Percentiles rank a stretch among this genome's conserved stretches.
These are phyloP conservation scores for Paraphysoderma sedebokerense DNA, from an alignment of 371 early-diverging fungal species.

Conservation along the genomic window DNA sequence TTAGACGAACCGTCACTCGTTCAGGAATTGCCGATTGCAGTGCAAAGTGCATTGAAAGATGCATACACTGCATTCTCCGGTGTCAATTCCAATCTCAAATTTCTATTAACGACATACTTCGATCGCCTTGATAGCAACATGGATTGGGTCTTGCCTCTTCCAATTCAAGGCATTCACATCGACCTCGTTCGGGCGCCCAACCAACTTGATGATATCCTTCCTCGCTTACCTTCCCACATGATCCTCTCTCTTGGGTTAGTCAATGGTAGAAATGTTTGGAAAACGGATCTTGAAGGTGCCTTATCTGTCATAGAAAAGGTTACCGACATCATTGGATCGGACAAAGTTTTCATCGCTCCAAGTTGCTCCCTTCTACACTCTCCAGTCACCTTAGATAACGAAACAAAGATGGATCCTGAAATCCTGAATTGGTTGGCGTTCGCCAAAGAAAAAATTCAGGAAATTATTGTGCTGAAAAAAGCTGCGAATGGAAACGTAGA, in stretches of 20 bases:
- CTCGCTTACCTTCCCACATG: constrained; percentile 15
- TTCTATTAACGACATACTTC: constrained; percentile 86
- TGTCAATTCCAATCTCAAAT: constrained; percentile 33
- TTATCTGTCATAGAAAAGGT: constrained; percentile 52
- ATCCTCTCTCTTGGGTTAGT: constrained; percentile 73
- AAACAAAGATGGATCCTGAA: constrained; percentile 60
- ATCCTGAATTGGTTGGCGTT: constrained; percentile 83
- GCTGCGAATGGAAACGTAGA: constrained; percentile 17
- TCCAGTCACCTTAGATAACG: constrained; percentile 71
- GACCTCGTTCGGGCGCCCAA: constrained; percentile 77
- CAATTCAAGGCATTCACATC: constrained; percentile 69
- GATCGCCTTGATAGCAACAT: constrained; percentile 59
- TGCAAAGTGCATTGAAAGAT: constrained; percentile 24
- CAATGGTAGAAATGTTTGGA: constrained; percentile 96
- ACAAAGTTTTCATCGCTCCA: constrained; percentile 55
- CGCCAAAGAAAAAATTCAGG: constrained; percentile 78
- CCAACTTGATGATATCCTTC: constrained; percentile 51
- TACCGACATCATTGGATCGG: constrained; percentile 26
- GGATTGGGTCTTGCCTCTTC: constrained; percentile 14
- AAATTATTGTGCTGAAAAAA: constrained; percentile 52
- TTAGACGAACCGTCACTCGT: constrained; percentile 81
- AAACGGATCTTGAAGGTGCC: constrained; percentile 60
- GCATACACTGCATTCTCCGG: constrained; percentile 49
- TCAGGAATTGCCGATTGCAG: constrained; percentile 42
- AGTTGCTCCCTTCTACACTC: constrained; percentile 85